Evolutionary conservation across 1,284 basidiomycete genomes (phyloP).

Genomic region (Cryptococcus sp.): DNA sequence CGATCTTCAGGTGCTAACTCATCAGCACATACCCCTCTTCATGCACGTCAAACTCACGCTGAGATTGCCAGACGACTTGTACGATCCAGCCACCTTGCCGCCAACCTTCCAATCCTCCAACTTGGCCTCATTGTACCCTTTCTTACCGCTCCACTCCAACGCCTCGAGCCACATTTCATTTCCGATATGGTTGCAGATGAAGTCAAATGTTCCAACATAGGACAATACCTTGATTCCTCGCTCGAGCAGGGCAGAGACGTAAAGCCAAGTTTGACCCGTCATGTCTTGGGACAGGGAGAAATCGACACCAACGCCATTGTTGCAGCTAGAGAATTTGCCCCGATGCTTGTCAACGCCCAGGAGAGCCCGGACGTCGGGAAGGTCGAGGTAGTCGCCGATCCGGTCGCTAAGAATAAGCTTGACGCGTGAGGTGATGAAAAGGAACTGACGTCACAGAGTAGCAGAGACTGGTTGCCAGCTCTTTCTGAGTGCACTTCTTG

Average conservation of each 20-base stretch:
- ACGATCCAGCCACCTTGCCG: conserved; percentile 51
- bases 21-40: conserved; percentile 20
- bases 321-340: conserved; percentile 54
- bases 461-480: conserved; percentile 44
- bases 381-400: conserved; percentile 54
- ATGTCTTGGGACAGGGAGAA: conserved; percentile 35
- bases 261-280: conserved; percentile 47
- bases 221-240: conserved; percentile 60
- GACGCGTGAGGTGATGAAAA: background rate
- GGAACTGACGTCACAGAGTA: conserved; percentile 45
- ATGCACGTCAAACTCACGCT: conserved; percentile 59
- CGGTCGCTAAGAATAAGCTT: conserved; percentile 24
- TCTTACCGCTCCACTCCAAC: conserved; percentile 61
- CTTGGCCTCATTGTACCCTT: conserved; percentile 49
- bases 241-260: conserved; percentile 67
- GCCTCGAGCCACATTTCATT: conserved; percentile 60
- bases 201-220: conserved; percentile 57
- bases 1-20: conserved; percentile 31
- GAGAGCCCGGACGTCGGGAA: conserved; percentile 51
- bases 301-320: conserved; percentile 43
- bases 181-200: conserved; percentile 66
- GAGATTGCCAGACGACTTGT: conserved; percentile 55
- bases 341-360: conserved; percentile 59
- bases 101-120: conserved; percentile 51
- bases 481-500: conserved; percentile 53